Evolutionary conservation across 176 grass and related monocot species (phyloP), one percentile per base, ranked within the genome.

Genomic region (Musa acuminata): DNA sequence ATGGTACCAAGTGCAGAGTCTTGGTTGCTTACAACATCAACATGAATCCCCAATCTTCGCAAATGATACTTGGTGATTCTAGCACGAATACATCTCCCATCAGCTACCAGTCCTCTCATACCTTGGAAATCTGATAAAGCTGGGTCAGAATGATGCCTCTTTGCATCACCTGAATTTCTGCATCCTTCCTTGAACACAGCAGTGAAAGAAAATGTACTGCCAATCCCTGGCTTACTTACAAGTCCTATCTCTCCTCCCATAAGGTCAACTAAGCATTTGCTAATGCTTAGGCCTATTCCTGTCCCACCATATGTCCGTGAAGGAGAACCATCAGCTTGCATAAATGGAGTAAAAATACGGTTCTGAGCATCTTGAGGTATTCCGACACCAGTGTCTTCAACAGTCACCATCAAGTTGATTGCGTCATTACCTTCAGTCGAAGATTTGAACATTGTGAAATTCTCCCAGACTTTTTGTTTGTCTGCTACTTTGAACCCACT

Each of bases 21-120:
- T 52, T 73, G 74, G 64, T 80, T 86, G n/a, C 53, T 81, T 51
- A 74, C 82, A 64, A 89, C 43, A 85, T 91, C 86, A 1, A 66
- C 82, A 72, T 84, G 83, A 83, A 99, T 79, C 78, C 95, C 95
- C 73, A 99, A 76, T 80, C 95, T 99, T 55, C 79, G 86, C 64
- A 99, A 80, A 83, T 99, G 95, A 67, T 99, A 99, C 73, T 79
- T 72, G 27, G 84, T 85, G 70, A 99, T 91, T 70, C 85, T 86
- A 14, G 86, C 91, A 75, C 90, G 90, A 8, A 79, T 73, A 43
- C 22, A 59, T 82, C 84, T 89, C 72, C 90, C 87, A 82, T 92
- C 90, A 54, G 84, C 64, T 65, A 92, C 55, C 70, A 92, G 82
- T 13, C 83, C 87, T 80, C 79, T 92, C 81, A 92, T 84, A 77